Base-by-base conservation (phyloP, 441 rosid genomes). In the Gossypium aridum region DNA sequence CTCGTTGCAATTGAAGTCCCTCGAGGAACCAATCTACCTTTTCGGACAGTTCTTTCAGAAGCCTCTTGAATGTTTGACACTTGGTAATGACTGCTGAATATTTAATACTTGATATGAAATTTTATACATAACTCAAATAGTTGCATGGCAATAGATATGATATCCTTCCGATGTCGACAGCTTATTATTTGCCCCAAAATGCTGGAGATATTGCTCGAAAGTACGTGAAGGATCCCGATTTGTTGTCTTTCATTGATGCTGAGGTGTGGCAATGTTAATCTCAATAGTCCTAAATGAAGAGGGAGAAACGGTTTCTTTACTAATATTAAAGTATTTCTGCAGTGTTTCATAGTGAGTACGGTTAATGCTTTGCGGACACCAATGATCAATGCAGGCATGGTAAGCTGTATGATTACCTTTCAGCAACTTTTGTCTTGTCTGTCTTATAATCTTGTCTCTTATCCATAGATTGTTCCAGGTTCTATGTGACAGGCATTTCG, bases 271-370 rank as follows among this genome's bases (percentile, higher is more conserved):
- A 22, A 64, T 25, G 63, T 64, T 71, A 70, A n/a, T 55, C 77
- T 49, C 43, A 25, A 20, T 63, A 28, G 17, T 56, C 14, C 19
- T 72, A n/a, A 4, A 45, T 12, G 3, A 53, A 2, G 37, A 22
- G 61, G 20, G 19, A 6, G 45, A 37, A 3, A 13, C 23, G 39
- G 26, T 65, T 55, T 53, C 34, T 53, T 16, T 65, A 54, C 60
- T 75, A 17, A 70, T 70, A 31, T 31, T 57, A 13, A 54, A 54
- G 43, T 51, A 72, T 55, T 72, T 80, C 73, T 84, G 83, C 92
- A 95, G 98, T 95, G 99, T 89, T 95, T 95, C 81, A 95, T 95
- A 39, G 99, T 89, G 70, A 95, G 99, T 89, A 93, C 97, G 9
- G 90, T 91, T 25, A 91, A 91, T 64, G 96, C 98, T 62, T 77